A percentile compares a stretch with the other conserved stretches of the same genome.
Conservation (phyloP, 441 rosid species). For the Adansonia gregorii region DNA sequence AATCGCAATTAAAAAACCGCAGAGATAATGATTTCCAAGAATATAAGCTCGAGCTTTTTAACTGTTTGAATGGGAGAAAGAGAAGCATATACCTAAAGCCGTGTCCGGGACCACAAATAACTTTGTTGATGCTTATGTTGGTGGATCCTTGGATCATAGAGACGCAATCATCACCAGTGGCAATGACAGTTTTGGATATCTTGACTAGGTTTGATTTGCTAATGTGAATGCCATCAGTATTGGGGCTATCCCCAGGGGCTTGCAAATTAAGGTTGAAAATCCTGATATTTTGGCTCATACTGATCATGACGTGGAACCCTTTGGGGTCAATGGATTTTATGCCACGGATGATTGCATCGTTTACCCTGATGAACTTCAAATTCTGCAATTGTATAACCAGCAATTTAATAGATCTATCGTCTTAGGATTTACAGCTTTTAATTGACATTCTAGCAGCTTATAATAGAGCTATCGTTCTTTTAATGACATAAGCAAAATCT, state of each 20-base stretch:
- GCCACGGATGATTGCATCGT: slow-evolving; percentile 38
- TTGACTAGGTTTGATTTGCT: slow-evolving; percentile 51
- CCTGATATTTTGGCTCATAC: slow-evolving; percentile 39
- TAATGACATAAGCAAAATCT: no score
- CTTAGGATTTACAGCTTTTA: no score
- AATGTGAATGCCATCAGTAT: slow-evolving; percentile 71
- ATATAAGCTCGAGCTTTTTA: not conserved
- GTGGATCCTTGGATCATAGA: slow-evolving; percentile 56
- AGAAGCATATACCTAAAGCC: slow-evolving; percentile 54
- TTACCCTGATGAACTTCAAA: slow-evolving; percentile 41
- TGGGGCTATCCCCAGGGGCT: slow-evolving; percentile 64
- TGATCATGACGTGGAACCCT: slow-evolving; percentile 62
- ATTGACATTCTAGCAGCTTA: no score
- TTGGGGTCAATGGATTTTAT: slow-evolving; percentile 54
- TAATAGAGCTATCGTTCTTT: no score
- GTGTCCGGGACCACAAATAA: slow-evolving; percentile 70
- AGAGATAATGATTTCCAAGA: no score
- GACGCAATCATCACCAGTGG: slow-evolving; percentile 67
- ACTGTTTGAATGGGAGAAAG: not conserved
- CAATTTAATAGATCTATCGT: no score
- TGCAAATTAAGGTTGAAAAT: slow-evolving; percentile 32
- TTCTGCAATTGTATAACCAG: slow-evolving; percentile 37
- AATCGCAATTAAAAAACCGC: no score
- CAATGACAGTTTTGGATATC: slow-evolving; percentile 38
- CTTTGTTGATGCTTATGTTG: slow-evolving; percentile 48